Percentiles rank a stretch among this genome's conserved stretches.
Evolutionary conservation across 2,329 filamentous ascomycete genomes (phyloP).

Genomic region (Cryoendolithus antarcticus): DNA sequence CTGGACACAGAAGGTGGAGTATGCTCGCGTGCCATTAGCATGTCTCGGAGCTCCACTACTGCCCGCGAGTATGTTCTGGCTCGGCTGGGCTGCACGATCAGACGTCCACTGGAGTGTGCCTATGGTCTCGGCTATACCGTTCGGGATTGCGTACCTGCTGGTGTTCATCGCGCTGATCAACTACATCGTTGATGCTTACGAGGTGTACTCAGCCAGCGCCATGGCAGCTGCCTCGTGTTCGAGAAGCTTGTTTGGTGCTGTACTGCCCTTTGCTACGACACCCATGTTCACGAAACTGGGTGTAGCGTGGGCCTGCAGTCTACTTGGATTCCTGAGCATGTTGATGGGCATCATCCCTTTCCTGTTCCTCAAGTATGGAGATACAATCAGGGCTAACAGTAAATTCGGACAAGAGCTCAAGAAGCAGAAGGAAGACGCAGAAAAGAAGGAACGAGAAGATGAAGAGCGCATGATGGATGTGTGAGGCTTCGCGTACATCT

Average conservation of each 20-base stretch:
- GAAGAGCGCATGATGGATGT: too few relatives aligned
- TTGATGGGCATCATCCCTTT: conserved; percentile 45
- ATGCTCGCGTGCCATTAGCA: conserved; percentile 57
- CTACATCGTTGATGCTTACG: conserved; percentile 55
- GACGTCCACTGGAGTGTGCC: conserved; percentile 33
- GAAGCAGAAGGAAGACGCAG: conserved; percentile 30
- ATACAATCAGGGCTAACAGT: conserved; percentile 43
- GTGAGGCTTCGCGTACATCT: too few relatives aligned
- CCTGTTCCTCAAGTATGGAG: conserved; percentile 43
- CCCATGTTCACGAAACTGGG: conserved; percentile 57
- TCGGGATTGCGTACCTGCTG: conserved; percentile 35
- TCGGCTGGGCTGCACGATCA: conserved; percentile 27
- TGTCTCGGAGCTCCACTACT: conserved; percentile 50
- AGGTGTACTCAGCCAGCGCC: conserved; percentile 61
- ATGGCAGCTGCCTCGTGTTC: conserved; percentile 75
- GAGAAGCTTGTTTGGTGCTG: conserved; percentile 63
- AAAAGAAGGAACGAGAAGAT: too few relatives aligned
- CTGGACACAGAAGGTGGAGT: conserved; percentile 54
- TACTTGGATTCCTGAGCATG: conserved; percentile 38
- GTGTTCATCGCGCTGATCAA: conserved; percentile 44
- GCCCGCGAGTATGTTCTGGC: conserved; percentile 27
- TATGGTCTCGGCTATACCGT: conserved; percentile 28
- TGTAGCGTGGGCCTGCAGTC: conserved; percentile 51
- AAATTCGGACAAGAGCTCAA: conserved; percentile 51
- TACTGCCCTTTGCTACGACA: conserved; percentile 33